A percentile compares a stretch with the other conserved stretches of the same genome.
phyloP scores from a whole-genome alignment of 352 stramenopile genomes.

The Saprolegnia diclina region DNA sequence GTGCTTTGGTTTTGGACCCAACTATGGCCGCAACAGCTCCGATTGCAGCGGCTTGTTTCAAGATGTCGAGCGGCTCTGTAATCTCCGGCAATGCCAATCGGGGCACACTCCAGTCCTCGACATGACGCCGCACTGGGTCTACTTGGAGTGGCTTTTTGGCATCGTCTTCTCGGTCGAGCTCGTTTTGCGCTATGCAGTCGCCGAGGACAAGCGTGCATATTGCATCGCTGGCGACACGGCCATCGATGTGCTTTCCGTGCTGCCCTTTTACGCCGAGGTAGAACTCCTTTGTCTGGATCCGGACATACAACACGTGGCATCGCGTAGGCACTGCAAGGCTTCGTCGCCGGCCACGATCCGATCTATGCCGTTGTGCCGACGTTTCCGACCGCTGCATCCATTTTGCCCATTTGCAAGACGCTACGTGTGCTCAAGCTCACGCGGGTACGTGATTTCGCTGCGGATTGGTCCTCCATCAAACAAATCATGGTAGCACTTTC shows the following conservation, averaged over 20 bases:
- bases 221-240: conserved; percentile 55
- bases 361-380: conserved; percentile 59
- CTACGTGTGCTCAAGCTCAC: conserved; percentile 71
- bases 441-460: conserved; percentile 31
- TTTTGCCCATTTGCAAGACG: conserved; percentile 64
- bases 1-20: conserved; percentile 16
- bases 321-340: conserved; percentile 31
- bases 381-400: conserved; percentile 53
- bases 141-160: conserved; percentile 64
- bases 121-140: conserved; percentile 73
- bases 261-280: conserved; percentile 63
- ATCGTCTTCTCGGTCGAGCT: conserved; percentile 53
- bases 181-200: conserved; percentile 49
- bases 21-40: conserved; percentile 19
- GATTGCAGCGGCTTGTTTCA: background rate
- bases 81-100: conserved; percentile 14
- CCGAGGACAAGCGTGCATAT: conserved; percentile 35
- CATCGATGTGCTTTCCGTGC: conserved; percentile 55
- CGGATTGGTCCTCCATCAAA: too few relatives aligned
- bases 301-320: background rate
- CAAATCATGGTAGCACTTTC: conserved; percentile 65
- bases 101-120: conserved; percentile 30
- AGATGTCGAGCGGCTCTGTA: conserved; percentile 19
- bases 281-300: background rate
- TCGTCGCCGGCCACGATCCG: conserved; percentile 35